Conservation (phyloP, 768 basidiomycete genomes). For the Serpula lacrymans region DNA sequence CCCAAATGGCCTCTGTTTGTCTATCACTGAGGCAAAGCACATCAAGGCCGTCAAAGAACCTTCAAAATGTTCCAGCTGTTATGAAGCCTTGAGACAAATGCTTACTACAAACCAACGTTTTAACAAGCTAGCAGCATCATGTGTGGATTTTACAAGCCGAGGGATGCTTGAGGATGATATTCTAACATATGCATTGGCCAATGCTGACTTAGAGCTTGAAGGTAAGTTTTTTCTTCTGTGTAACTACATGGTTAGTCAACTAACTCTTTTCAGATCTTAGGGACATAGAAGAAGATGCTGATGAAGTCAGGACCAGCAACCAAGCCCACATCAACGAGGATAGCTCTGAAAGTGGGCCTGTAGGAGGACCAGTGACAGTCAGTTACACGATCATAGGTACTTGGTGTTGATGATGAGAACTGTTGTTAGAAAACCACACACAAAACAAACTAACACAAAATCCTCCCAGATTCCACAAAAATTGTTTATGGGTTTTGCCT, state of each 20-base stretch:
- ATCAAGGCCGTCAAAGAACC: conserved; percentile 34
- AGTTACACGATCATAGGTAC: neutral
- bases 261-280: too few relatives aligned
- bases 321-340: conserved; percentile 1
- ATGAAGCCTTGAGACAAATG: conserved; percentile 25
- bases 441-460: too few relatives aligned
- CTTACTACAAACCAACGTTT: conserved; percentile 22
- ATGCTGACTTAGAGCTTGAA: too few relatives aligned
- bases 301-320: too few relatives aligned
- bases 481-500: too few relatives aligned
- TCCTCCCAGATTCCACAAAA: too few relatives aligned
- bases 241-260: too few relatives aligned
- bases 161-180: conserved; percentile 14
- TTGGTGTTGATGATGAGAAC: too few relatives aligned
- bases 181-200: neutral
- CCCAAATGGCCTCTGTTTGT: conserved; percentile 31
- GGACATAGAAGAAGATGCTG: too few relatives aligned
- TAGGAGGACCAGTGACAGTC: neutral
- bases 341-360: neutral
- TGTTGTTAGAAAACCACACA: too few relatives aligned
- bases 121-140: conserved; percentile 20
- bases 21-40: too few relatives aligned
- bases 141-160: conserved; percentile 11
- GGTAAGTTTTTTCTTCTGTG: too few relatives aligned
- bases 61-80: conserved; percentile 24